Base-by-base conservation (phyloP, 106 monocot genomes). In the Apostasia shenzhenica region DNA sequence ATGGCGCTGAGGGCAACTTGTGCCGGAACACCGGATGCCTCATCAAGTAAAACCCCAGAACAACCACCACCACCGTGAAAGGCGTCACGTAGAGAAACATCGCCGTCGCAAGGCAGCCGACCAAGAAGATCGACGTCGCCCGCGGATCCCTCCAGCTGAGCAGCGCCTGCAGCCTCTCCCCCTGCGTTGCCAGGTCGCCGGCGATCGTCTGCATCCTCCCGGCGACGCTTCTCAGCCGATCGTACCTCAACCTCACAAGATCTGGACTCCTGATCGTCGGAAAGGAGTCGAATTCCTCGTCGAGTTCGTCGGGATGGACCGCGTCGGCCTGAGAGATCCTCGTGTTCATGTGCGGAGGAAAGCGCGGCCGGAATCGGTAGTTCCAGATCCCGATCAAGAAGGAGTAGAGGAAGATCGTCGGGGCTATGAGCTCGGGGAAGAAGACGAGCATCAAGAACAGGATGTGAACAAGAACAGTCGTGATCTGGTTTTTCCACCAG, bases 111-210 rank as follows among this genome's bases (percentile, higher is more conserved):
- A 88, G 52, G 51, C 92, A 88, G 59, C 81, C 78, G 8, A 78
- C 12, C 70, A 85, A 44, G 49, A 92, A 92, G 14, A 92, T 64
- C 5, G 66, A 57, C 5, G 92, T 88, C 3, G 92, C 88, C 7
- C 88, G 69, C 0, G 85, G 85, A 60, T 92, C 92, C 51, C 92
- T 75, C 92, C 92, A 92, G 68, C 81, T 86, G 1, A 92, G 73
- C 45, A 92, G 67, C 3, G 78, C 47, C 73, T 88, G 88, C 7
- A 83, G 2, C 54, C 88, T 78, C 68, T 92, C 88, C 12, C 92
- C 92, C 61, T 88, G 88, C 4, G 81, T 83, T 8, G 92, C 92
- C 4, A 88, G 45, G 65, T 92, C 84, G 1, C 92, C 92, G 3
- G 83, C 72, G 8, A 83, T 75, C 37, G 76, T 79, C 75, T 88